Evolutionary conservation across 371 early-diverging fungal genomes (phyloP).

Genomic region (Dichotomocladium elegans): DNA sequence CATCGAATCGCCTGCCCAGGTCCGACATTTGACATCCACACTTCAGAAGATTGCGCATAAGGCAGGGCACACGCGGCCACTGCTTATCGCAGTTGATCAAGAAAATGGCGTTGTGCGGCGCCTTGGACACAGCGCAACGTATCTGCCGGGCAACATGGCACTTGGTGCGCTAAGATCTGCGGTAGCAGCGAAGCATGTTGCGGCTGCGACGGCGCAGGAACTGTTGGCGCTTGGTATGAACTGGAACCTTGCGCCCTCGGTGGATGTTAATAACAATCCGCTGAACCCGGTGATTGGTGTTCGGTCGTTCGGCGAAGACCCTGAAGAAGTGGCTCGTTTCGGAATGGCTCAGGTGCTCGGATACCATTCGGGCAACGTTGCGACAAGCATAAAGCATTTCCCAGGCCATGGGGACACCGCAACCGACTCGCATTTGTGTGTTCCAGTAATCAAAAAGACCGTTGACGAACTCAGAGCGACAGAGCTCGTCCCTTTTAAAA

Average conservation of each 20-base stretch:
- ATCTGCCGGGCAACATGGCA: slow-evolving; percentile 45
- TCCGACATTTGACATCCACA: slow-evolving; percentile 18
- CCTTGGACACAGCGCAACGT: slow-evolving; percentile 34
- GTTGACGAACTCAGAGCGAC: slow-evolving; percentile 27
- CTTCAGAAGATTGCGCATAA: slow-evolving; percentile 37
- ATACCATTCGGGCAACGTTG: slow-evolving; percentile 29
- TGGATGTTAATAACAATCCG: slow-evolving; percentile 50
- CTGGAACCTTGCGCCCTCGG: slow-evolving; percentile 44
- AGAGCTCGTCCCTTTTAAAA: slow-evolving; percentile 39
- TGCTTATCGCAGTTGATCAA: slow-evolving; percentile 47
- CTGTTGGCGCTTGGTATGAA: slow-evolving; percentile 38
- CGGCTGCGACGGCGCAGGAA: slow-evolving; percentile 31
- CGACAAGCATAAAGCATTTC: slow-evolving; percentile 43
- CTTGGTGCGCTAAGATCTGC: slow-evolving; percentile 35
- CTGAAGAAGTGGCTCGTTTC: slow-evolving; percentile 25
- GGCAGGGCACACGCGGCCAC: slow-evolving; percentile 36
- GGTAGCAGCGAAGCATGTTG: slow-evolving; percentile 29
- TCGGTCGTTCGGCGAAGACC: slow-evolving; percentile 41
- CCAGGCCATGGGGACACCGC: slow-evolving; percentile 56
- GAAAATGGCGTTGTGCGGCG: slow-evolving; percentile 51
- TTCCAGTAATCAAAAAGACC: slow-evolving; percentile 44
- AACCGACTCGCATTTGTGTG: slow-evolving; percentile 45
- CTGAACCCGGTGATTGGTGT: slow-evolving; percentile 52
- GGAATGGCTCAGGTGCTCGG: slow-evolving; percentile 39
- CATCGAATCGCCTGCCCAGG: slow-evolving; percentile 34